Evolutionary conservation across 2,329 filamentous ascomycete genomes (phyloP).

Genomic region (Fusarium duplospermum): DNA sequence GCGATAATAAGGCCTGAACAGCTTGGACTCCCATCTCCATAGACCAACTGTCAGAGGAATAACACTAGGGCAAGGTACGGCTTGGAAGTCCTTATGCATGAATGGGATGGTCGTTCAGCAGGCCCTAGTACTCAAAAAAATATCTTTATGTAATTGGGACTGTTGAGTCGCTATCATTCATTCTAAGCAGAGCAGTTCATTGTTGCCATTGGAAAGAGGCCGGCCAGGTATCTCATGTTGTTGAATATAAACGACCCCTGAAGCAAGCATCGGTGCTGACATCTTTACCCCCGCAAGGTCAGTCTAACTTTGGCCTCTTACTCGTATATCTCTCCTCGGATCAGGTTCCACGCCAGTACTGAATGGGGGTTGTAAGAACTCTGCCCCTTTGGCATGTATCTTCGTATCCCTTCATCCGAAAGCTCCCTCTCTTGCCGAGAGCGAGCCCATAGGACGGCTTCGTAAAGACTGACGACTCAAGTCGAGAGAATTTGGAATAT

Average conservation of each 20-base stretch:
- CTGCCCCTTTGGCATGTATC: background rate
- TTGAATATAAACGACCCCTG: background rate
- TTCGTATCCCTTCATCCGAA: background rate
- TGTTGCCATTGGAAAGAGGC: background rate
- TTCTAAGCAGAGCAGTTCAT: background rate
- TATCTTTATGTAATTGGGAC: background rate
- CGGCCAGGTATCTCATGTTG: background rate
- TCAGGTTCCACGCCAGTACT: background rate
- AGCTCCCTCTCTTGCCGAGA: background rate
- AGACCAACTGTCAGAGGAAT: too few relatives aligned
- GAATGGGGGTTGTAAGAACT: background rate
- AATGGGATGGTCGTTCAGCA: too few relatives aligned
- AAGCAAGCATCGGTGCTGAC: background rate
- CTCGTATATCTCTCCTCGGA: background rate
- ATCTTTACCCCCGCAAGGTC: background rate
- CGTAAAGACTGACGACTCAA: background rate
- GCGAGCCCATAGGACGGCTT: background rate
- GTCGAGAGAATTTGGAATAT: background rate
- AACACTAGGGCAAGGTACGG: too few relatives aligned
- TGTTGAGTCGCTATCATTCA: background rate
- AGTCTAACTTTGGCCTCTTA: background rate
- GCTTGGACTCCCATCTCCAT: too few relatives aligned
- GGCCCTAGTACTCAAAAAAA: background rate
- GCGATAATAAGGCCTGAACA: too few relatives aligned
- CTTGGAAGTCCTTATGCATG: too few relatives aligned